Evolutionary conservation across 2,329 filamentous ascomycete species (phyloP), one percentile per base, ranked within the genome.

Genomic region (Colletotrichum noveboracense): DNA sequence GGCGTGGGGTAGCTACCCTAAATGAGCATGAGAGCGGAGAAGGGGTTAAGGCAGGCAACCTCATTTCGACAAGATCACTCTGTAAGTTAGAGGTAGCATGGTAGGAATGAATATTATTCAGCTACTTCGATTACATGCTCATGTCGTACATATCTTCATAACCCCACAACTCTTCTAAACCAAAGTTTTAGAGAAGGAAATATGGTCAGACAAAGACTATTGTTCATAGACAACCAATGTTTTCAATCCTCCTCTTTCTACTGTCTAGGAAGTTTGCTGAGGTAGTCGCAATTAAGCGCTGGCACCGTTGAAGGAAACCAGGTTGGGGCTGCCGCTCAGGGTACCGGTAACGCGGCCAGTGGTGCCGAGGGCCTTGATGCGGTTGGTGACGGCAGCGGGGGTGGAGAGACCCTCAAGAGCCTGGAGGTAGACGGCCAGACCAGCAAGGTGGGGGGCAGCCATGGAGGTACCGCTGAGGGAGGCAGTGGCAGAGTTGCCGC

Each of bases 401-500:
- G 84, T 85, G 9, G 77, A 78, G 60, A 80, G 77, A 30, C 81
- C 79, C 80, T 90, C 86, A 2, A 88, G 81, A 12, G 80, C 83
- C 75, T 89, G 80, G 34, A 93, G 81, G 80, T 93, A 93, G n/a
- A 90, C 86, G 13, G 88, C 90, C n/a, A 93, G 81, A 14, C 92
- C 92, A 28, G 90, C 86, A 69, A 93, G 86, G 79, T 93, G 91
- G 0, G 92, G 91, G 5, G 87, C 84, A 3, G 91, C 90, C 91
- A 93, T 93, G 43, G 88, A 91, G 7, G 92, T 93, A 38, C 92
- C 92, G 16, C 86, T 89, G 79, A 91, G 86, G 32, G 80, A 86
- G 64, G 83, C 83, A n/a, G 81, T 88, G 28, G 89, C 86, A 7
- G 79, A 84, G 48, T 74, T 84, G 76, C 81, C 78, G 34, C 85